These are phyloP conservation scores for Coprinopsis marcescibilis DNA, from an alignment of 768 basidiomycete genomes.

Conservation along the genomic window DNA sequence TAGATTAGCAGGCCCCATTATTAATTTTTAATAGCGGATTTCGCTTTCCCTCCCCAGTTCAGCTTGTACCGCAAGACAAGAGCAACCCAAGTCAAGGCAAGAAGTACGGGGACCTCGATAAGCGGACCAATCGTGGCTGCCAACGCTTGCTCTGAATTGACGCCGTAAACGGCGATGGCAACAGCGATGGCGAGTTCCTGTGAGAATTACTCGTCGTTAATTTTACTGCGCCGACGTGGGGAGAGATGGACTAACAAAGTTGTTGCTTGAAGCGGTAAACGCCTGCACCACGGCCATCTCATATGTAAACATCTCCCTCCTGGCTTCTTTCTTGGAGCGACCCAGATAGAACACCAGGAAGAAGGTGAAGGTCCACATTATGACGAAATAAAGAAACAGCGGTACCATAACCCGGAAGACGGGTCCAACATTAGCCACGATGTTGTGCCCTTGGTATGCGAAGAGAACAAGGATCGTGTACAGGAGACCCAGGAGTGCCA, in stretches of 20 bases:
- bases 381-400: slow-evolving; percentile 67
- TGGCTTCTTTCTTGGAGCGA: slow-evolving; percentile 22
- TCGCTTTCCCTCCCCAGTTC: slow-evolving; percentile 25
- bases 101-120: slow-evolving; percentile 76
- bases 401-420: slow-evolving; percentile 83
- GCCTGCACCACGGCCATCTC: slow-evolving; percentile 72
- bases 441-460: slow-evolving; percentile 62
- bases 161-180: slow-evolving; percentile 71
- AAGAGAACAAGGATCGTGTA: slow-evolving; percentile 80
- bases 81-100: slow-evolving; percentile 63
- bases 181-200: slow-evolving; percentile 83
- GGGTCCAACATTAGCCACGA: slow-evolving; percentile 65
- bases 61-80: slow-evolving; percentile 37
- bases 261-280: slow-evolving; percentile 78
- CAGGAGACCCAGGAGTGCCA: slow-evolving; percentile 69
- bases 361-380: slow-evolving; percentile 72
- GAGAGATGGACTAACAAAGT: slow-evolving; percentile 45
- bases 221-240: not conserved
- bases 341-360: slow-evolving; percentile 45
- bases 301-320: slow-evolving; percentile 38
- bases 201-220: not conserved
- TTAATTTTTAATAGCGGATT: not conserved
- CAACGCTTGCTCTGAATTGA: slow-evolving; percentile 71
- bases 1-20: too few species aligned
- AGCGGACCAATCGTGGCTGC: slow-evolving; percentile 77